Evolutionary conservation across 1,284 basidiomycete genomes (phyloP).

Genomic region (Pisolithus thermaeus): DNA sequence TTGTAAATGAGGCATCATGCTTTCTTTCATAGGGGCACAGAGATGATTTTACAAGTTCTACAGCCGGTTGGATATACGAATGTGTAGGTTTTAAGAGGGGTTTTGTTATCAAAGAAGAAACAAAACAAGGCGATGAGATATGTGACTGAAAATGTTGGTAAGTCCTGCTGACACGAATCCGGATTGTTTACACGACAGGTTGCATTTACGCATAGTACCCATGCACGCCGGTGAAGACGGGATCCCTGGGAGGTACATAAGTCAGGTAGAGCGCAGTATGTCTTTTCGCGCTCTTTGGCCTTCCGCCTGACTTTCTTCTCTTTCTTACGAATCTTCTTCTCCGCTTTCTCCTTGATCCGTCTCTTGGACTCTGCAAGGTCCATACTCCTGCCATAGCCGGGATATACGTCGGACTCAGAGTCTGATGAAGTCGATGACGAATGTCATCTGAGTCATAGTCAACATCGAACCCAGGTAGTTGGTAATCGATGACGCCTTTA

Average conservation of each 20-base stretch:
- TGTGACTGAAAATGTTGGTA: too few species aligned
- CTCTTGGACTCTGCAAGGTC: conserved; percentile 46
- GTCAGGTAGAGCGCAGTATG: conserved; percentile 58
- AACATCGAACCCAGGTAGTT: conserved; percentile 44
- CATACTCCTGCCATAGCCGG: conserved; percentile 32
- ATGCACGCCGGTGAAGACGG: conserved; percentile 14
- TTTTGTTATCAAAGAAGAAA: too few species aligned
- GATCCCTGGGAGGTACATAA: conserved; percentile 37
- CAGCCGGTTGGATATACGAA: background rate
- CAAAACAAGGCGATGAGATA: too few species aligned
- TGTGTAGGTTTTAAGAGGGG: too few species aligned
- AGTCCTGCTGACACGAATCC: background rate
- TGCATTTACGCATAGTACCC: conserved; percentile 22
- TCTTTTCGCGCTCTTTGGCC: conserved; percentile 52
- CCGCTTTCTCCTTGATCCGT: conserved; percentile 46
- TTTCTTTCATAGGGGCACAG: conserved; percentile 13
- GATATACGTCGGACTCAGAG: conserved; percentile 36
- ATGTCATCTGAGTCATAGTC: conserved; percentile 33
- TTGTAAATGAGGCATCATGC: background rate
- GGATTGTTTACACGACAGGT: background rate
- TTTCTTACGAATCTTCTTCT: conserved; percentile 52
- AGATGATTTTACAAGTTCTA: conserved; percentile 10
- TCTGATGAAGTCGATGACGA: conserved; percentile 34
- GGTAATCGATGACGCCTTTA: conserved; percentile 47
- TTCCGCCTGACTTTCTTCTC: conserved; percentile 58